Base-by-base conservation (phyloP, 371 early-diverging fungal species). In the Rhizopus stolonifer region DNA sequence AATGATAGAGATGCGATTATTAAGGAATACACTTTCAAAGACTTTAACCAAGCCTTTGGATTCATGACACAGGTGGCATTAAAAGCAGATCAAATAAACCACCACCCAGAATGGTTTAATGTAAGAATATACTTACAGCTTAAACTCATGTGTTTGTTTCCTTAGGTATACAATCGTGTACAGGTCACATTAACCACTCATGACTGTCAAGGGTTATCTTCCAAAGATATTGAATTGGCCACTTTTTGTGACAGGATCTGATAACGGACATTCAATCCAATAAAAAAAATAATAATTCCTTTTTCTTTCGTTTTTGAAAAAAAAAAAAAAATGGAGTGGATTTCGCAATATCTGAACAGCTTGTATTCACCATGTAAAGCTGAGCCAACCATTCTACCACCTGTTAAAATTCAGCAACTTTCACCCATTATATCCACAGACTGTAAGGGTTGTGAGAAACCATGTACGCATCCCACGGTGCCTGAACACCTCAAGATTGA, bases 61-160 rank as follows among this genome's bases (percentile, higher is more conserved):
- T 96, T 96, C 72, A 95, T 96, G 94, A 80, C 93, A 10, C 76
- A 86, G 17, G 90, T 95, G 8, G 95, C 96, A 11, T 65, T 93
- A 43, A 77, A 78, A 34, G 95, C 95, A 25, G 96, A 95, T 46
- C 88, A 87, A 66, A 78, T 83, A 69, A 88, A 93, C 56, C 96
- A 96, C 65, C 96, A 96, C 55, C 96, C 96, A n/a, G 92, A 91
- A 65, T 91, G 92, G 92, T 89, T 88, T 63, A 91, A 91, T 64
- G 89, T 88, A 74, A 63, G 69, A 54, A 31, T 18, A 38, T 39
- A 4, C 17, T 4, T 19, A 21, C 15, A 9, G 10, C 13, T 21
- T 18, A 11, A 2, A 17, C 15, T 23, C 5, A 26, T 15, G n/a
- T 7, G 8, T 22, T 18, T 17, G 25, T 15, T 36, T 36, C n/a